phyloP scores from a whole-genome alignment of 331 rosid species.

The Dryas integrifolia region DNA sequence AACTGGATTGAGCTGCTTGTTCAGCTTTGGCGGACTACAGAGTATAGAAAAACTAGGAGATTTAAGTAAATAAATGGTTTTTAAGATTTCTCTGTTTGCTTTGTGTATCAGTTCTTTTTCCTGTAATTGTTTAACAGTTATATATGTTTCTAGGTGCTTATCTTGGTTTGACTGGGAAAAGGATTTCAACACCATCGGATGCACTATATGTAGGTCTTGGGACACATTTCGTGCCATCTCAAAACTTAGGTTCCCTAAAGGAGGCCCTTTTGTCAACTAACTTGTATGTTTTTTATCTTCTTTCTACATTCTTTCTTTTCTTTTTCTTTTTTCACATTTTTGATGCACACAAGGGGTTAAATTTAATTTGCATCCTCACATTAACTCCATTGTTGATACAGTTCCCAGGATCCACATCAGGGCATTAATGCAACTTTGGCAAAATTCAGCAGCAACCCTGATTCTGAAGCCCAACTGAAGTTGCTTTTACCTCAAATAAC shows the following conservation, averaged over 20 bases:
- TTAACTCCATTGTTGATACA: slow-evolving; percentile 35
- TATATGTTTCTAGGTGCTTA: slow-evolving; percentile 63
- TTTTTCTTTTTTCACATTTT: neutral
- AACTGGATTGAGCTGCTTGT: neutral
- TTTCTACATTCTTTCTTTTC: slow-evolving; percentile 14
- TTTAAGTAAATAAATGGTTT: neutral
- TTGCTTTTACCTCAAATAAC: slow-evolving; percentile 68
- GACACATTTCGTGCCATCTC: slow-evolving; percentile 88
- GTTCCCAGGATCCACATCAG: slow-evolving; percentile 82
- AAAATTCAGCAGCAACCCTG: slow-evolving; percentile 69
- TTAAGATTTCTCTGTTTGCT: slow-evolving; percentile 18
- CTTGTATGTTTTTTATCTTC: slow-evolving; percentile 56
- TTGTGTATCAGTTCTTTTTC: slow-evolving; percentile 12
- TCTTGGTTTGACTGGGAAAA: slow-evolving; percentile 94
- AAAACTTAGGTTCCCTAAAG: slow-evolving; percentile 68
- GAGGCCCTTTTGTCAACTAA: slow-evolving; percentile 72
- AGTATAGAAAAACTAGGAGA: neutral
- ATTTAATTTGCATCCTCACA: neutral
- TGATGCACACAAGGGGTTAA: neutral
- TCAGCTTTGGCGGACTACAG: neutral
- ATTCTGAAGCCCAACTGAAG: slow-evolving; percentile 65
- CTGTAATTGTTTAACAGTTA: slow-evolving; percentile 8
- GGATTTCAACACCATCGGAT: slow-evolving; percentile 80
- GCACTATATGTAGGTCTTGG: slow-evolving; percentile 87
- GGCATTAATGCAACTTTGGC: slow-evolving; percentile 63